These are phyloP conservation scores for Fusarium tupiense DNA, from an alignment of 2,329 filamentous ascomycete genomes.

Conservation along the genomic window DNA sequence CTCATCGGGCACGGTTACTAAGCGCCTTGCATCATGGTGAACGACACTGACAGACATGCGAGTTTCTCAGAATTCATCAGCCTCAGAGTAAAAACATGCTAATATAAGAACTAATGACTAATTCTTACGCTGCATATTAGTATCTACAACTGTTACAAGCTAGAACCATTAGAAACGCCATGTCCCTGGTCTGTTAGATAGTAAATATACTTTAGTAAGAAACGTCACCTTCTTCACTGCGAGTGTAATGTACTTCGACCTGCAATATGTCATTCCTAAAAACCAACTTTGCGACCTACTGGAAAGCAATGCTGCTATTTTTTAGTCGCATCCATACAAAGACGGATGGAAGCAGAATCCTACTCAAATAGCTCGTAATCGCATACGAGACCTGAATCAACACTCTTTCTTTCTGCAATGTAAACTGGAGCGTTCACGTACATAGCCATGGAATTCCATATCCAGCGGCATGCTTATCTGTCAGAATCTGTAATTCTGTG, in stretches of 20 bases:
- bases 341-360: slow-evolving; percentile 21
- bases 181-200: slow-evolving; percentile 2
- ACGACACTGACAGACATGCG: background rate
- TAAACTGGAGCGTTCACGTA: slow-evolving; percentile 37
- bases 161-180: background rate
- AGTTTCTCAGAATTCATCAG: background rate
- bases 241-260: slow-evolving; percentile 22
- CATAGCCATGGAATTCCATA: slow-evolving; percentile 26
- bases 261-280: slow-evolving; percentile 31
- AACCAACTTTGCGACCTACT: slow-evolving; percentile 36
- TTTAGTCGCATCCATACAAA: slow-evolving; percentile 17
- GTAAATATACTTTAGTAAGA: background rate
- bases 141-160: slow-evolving; percentile 18
- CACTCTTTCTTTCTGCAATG: slow-evolving; percentile 28
- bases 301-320: slow-evolving; percentile 32
- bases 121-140: background rate
- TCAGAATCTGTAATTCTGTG: slow-evolving; percentile 3
- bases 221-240: slow-evolving; percentile 21
- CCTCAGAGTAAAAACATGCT: background rate
- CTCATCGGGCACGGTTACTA: background rate
- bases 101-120: background rate
- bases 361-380: slow-evolving; percentile 31
- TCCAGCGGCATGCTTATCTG: slow-evolving; percentile 7
- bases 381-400: slow-evolving; percentile 37
- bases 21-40: background rate